Base-by-base conservation (phyloP, 257 asterid genomes). In the Petunia secreta region DNA sequence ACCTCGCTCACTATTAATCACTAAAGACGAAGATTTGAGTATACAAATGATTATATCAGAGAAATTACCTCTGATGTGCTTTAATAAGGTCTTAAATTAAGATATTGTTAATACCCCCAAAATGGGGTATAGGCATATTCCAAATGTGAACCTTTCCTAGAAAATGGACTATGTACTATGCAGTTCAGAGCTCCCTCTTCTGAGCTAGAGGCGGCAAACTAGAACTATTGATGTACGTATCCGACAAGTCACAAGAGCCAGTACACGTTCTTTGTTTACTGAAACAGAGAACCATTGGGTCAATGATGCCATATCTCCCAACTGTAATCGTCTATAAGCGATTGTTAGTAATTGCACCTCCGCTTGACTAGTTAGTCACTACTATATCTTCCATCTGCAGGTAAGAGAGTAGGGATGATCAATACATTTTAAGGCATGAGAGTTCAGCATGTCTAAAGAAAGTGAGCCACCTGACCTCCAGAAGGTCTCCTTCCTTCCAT, bases 401-500 rank as follows among this genome's bases (percentile, higher is more conserved):
- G 75, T 50, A 81, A 71, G 2, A 39, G 68, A 75, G 82, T 75
- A 76, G 1, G 82, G 67, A 8, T 63, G 78, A 75, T 11, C n/a
- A 63, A 44, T 84, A 38, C 80, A 54, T 48, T 75, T 52, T 77
- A 40, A 57, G 82, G 74, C 39, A 69, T 46, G 13, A 4, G 82
- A 68, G 50, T 40, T 59, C 80, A 57, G 39, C 40, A 16, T 69
- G 78, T 59, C 48, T 67, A 75, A 10, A 8, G 41, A 50, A 15
- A 81, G 43, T 60, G 78, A 68, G 71, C 68, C 62, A 79, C 59
- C 78, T 14, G 84, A 94, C 98, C 98, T 88, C 98, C 95, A 25
- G 90, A 88, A 84, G 89, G 85, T 87, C 89, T 83, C 89, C 80
- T 92, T 78, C 98, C 99, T 89, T 96, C 99, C 99, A 96, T 96